Evolutionary conservation across 2,329 filamentous ascomycete species (phyloP).

Genomic region (Trichoderma aggressivum): DNA sequence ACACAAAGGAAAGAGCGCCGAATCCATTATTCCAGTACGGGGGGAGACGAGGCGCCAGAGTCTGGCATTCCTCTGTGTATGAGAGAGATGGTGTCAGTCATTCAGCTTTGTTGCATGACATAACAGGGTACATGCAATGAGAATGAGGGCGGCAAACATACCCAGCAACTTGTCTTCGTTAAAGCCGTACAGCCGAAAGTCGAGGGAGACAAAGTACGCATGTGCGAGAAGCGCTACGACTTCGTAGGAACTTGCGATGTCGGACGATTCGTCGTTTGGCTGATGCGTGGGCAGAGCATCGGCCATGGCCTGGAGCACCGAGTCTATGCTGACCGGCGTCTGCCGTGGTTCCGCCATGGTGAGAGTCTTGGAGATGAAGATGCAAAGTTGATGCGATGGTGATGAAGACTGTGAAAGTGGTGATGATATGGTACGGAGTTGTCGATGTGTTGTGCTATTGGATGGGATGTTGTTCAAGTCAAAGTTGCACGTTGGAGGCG

Average conservation of each 20-base stretch:
- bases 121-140: not conserved
- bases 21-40: conserved; percentile 74
- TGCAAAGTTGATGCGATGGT: not conserved
- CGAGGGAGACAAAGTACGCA: conserved; percentile 74
- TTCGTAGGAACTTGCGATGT: conserved; percentile 71
- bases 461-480: not conserved
- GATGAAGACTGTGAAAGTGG: not conserved
- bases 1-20: conserved; percentile 76
- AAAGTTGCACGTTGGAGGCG: not conserved
- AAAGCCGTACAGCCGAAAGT: conserved; percentile 79
- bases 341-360: not conserved
- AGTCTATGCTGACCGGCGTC: conserved; percentile 28
- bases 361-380: not conserved
- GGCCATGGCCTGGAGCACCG: conserved; percentile 55
- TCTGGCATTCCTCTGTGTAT: conserved; percentile 44
- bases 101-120: not conserved
- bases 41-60: conserved; percentile 63
- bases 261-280: conserved; percentile 52
- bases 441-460: not conserved
- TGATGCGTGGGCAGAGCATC: conserved; percentile 56
- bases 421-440: not conserved
- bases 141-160: conserved; percentile 34
- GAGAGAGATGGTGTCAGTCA: not conserved
- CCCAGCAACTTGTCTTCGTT: conserved; percentile 74
- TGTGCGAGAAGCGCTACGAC: conserved; percentile 81